Conservation (phyloP, 78 protist genomes). For the Planoprotostelium fungivorum region DNA sequence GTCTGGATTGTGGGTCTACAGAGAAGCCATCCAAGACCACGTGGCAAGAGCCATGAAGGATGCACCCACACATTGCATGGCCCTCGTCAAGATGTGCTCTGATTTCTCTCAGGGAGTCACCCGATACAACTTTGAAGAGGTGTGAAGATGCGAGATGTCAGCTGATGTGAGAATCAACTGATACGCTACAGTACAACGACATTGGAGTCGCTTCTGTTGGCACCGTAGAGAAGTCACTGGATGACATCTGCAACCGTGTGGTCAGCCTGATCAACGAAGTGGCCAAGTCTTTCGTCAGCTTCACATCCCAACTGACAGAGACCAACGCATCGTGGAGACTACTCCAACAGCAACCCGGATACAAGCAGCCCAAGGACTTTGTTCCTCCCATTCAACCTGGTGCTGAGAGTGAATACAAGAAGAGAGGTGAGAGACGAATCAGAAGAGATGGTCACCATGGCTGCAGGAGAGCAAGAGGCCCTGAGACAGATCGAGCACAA, state of each 20-base stretch:
- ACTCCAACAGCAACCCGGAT: constrained; percentile 49
- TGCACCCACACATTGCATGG: constrained; percentile 49
- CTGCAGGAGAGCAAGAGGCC: constrained; percentile 21
- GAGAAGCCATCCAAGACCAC: constrained; percentile 19
- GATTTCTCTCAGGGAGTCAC: constrained; percentile 39
- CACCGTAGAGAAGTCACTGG: constrained; percentile 11
- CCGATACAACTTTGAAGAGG: constrained; percentile 42
- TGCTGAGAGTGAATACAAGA: constrained; percentile 19
- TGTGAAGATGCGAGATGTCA: too few species aligned
- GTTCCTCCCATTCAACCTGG: constrained; percentile 61
- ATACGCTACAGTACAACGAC: not conserved
- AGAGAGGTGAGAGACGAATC: not conserved
- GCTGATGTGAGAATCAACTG: not conserved
- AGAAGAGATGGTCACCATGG: not conserved
- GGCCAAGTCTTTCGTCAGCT: constrained; percentile 4
- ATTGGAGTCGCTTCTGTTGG: constrained; percentile 48
- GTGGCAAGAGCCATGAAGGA: constrained; percentile 17
- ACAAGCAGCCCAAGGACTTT: constrained; percentile 71
- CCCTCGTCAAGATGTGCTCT: constrained; percentile 19
- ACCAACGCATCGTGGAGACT: constrained; percentile 52
- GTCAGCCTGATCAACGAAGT: constrained; percentile 16
- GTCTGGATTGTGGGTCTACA: constrained; percentile 31
- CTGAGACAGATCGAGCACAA: constrained; percentile 36
- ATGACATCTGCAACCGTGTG: constrained; percentile 27
- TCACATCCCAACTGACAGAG: constrained; percentile 40